Evolutionary conservation across 345 rosid genomes (phyloP), one percentile per base, ranked within the genome.

Genomic region (Camelina sativa): DNA sequence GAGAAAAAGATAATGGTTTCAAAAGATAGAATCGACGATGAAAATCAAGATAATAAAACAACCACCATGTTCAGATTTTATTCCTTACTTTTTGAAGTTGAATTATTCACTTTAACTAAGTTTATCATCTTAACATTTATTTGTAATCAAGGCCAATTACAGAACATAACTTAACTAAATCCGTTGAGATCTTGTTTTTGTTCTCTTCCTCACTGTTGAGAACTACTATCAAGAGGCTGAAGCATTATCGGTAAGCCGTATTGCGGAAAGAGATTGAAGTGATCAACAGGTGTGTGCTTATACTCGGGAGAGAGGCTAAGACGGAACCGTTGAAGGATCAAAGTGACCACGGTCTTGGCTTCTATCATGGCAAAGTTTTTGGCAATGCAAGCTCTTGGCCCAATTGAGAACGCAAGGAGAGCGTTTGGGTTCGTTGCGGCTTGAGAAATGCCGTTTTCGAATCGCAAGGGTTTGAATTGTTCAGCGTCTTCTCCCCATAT

Each of bases 401-500:
- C 89, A 8, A 52, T 4, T 1, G 83, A 77, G 53, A 86, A 87
- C 0, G 80, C 72, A 7, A 84, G 64, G 61, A 84, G 62, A 12
- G 79, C 87, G 73, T 69, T 82, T 4, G 87, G 86, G 69, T 76
- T 69, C 0, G 37, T 69, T 2, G 81, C 73, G 13, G 91, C 82
- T 35, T 67, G 79, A 55, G 82, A 52, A 3, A 78, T 56, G 5
- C 85, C 82, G 30, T 76, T 71, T 35, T 8, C 41, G 65, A 85
- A 84, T 43, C 87, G 76, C 5, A 70, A 1, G 5, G 91, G 89
- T 35, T 84, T 77, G 84, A 88, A 88, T 54, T 86, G 76, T n/a
- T 84, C 35, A 6, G 81, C 85, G 76, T 88, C 93, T 11, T 85
- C 80, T 65, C 91, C 93, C 91, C 89, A 85, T 2, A 79, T 69